phyloP scores from a whole-genome alignment of 768 basidiomycete species.

The Pulveroboletus ravenelii region DNA sequence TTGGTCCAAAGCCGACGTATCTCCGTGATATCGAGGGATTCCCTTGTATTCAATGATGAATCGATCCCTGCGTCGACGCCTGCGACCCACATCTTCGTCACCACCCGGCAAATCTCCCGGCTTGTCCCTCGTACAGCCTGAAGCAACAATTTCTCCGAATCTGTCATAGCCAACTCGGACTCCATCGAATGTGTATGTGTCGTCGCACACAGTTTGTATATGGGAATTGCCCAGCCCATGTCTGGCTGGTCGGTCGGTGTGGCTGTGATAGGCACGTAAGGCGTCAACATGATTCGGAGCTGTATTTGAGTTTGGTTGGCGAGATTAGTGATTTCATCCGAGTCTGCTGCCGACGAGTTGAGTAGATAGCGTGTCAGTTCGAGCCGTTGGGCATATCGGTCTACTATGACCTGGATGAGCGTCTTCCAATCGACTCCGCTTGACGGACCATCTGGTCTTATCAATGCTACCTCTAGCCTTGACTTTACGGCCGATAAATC shows the following conservation, averaged over 20 bases:
- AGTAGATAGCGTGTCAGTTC: conserved; percentile 7
- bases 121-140: conserved; percentile 30
- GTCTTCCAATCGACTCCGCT: conserved; percentile 35
- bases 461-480: conserved; percentile 3
- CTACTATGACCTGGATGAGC: conserved; percentile 25
- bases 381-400: conserved; percentile 31
- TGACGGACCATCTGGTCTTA: conserved; percentile 10
- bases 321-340: too few relatives aligned
- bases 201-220: conserved; percentile 29
- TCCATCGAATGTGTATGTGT: conserved; percentile 21
- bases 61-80: too few relatives aligned
- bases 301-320: too few relatives aligned
- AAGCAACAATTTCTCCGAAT: conserved; percentile 15
- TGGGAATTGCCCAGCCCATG: conserved; percentile 27
- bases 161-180: not conserved
- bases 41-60: too few relatives aligned
- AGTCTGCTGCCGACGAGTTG: too few relatives aligned
- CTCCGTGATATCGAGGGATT: too few relatives aligned
- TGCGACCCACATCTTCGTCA: conserved; percentile 31
- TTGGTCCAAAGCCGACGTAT: too few relatives aligned
- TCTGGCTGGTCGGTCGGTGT: conserved; percentile 1
- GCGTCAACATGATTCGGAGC: conserved; percentile 26
- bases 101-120: conserved; percentile 43
- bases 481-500: conserved; percentile 17
- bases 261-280: conserved; percentile 23